Evolutionary conservation across 1,139 yeast species (phyloP).

Genomic region (Scheffersomyces insectosa): DNA sequence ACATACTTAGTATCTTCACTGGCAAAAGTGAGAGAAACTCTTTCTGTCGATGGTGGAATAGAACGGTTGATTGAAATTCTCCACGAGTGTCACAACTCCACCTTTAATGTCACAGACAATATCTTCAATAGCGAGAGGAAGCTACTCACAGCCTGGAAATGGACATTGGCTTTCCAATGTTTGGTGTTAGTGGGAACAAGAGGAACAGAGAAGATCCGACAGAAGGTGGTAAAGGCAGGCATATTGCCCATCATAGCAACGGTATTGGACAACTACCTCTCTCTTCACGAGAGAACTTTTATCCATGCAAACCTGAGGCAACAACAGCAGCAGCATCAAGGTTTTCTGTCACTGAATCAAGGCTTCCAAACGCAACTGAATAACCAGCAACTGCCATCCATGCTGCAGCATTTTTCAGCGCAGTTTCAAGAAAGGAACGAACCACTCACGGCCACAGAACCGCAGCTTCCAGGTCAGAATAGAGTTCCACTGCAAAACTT

Average conservation of each 20-base stretch:
- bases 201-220: constrained; percentile 83
- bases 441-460: background rate
- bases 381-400: constrained; percentile 5
- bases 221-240: constrained; percentile 88
- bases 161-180: constrained; percentile 95
- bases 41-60: constrained; percentile 87
- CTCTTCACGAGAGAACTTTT: constrained; percentile 42
- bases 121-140: constrained; percentile 49
- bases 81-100: constrained; percentile 66
- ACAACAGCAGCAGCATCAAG: constrained; percentile 5
- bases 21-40: constrained; percentile 86
- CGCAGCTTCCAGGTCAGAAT: background rate
- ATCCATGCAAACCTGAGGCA: constrained; percentile 29
- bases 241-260: constrained; percentile 90
- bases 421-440: background rate
- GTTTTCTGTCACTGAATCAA: constrained; percentile 5
- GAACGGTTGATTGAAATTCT: constrained; percentile 84
- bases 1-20: constrained; percentile 85
- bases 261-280: constrained; percentile 78
- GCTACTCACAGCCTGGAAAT: constrained; percentile 84
- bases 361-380: constrained; percentile 4
- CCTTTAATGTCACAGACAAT: constrained; percentile 31
- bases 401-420: background rate
- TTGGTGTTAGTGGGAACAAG: constrained; percentile 88
- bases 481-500: background rate